These are phyloP conservation scores for Sphaerulina musiva DNA, from an alignment of 2,329 filamentous ascomycete genomes.

Conservation along the genomic window DNA sequence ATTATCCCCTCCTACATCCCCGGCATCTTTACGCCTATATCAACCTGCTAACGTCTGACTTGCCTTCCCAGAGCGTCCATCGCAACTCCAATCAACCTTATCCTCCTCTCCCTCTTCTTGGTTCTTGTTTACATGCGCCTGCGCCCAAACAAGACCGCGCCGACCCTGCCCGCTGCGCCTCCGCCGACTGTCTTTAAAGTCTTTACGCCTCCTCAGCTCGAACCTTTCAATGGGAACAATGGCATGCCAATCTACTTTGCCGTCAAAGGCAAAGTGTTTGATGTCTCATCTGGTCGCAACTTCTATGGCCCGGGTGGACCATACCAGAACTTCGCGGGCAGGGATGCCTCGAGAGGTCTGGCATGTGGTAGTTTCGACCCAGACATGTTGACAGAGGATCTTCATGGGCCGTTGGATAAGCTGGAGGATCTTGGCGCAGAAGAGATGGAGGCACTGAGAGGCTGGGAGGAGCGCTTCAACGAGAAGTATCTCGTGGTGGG, in stretches of 20 bases:
- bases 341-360: constrained; percentile 81
- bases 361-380: constrained; percentile 90
- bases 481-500: constrained; percentile 97
- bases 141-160: constrained; percentile 45
- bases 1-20: not conserved
- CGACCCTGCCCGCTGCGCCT: constrained; percentile 48
- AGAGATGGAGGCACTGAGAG: constrained; percentile 73
- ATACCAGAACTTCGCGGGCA: constrained; percentile 91
- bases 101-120: constrained; percentile 53
- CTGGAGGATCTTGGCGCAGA: constrained; percentile 65
- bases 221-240: constrained; percentile 73
- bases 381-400: constrained; percentile 87
- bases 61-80: constrained; percentile 43
- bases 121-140: constrained; percentile 54
- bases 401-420: constrained; percentile 74
- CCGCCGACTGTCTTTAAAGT: constrained; percentile 78
- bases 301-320: constrained; percentile 95
- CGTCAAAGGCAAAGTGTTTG: constrained; percentile 86
- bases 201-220: constrained; percentile 75
- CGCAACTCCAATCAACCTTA: constrained; percentile 55
- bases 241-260: constrained; percentile 75
- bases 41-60: not conserved
- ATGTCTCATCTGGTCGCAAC: constrained; percentile 77
- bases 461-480: constrained; percentile 88
- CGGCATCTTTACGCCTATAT: no score